Evolutionary conservation across 805 yeast species (phyloP).

Genomic region (Schizosaccharomyces japonicus): DNA sequence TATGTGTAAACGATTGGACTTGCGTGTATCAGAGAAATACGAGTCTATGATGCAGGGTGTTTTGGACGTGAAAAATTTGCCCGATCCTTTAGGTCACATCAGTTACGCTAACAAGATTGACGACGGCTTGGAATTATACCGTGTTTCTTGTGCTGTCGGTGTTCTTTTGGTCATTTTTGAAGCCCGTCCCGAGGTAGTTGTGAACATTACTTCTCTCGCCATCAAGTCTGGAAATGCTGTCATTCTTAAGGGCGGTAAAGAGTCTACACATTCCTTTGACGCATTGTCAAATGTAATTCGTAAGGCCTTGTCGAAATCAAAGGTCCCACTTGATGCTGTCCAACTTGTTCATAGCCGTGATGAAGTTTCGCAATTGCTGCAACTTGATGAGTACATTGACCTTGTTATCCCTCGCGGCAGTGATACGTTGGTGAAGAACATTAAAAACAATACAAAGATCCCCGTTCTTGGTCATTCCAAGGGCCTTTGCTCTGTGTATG

Average conservation of each 20-base stretch:
- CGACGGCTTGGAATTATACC: constrained; percentile 60
- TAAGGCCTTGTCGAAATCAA: constrained; percentile 33
- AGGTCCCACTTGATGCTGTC: constrained; percentile 58
- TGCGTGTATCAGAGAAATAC: constrained; percentile 59
- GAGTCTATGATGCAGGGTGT: constrained; percentile 90
- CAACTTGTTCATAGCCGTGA: constrained; percentile 75
- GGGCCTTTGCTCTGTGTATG: constrained; percentile 77
- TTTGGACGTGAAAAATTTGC: constrained; percentile 65
- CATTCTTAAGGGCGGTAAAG: constrained; percentile 92
- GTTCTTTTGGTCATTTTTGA: constrained; percentile 81
- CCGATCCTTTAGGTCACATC: constrained; percentile 80
- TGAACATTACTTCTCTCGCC: constrained; percentile 86
- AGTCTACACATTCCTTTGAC: constrained; percentile 61
- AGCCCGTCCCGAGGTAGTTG: constrained; percentile 93
- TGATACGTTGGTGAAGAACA: constrained; percentile 64
- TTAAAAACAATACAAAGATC: constrained; percentile 63
- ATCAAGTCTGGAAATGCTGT: constrained; percentile 73
- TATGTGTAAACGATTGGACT: constrained; percentile 61
- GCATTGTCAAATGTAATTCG: constrained; percentile 55
- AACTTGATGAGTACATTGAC: constrained; percentile 75
- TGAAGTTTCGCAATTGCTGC: constrained; percentile 62
- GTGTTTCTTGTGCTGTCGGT: constrained; percentile 86
- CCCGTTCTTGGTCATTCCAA: constrained; percentile 98
- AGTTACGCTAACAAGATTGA: constrained; percentile 68
- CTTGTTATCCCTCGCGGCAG: constrained; percentile 97